These are phyloP conservation scores for Paratinospora sagittata DNA, from an alignment of 164 flowering plant species.

Conservation along the genomic window DNA sequence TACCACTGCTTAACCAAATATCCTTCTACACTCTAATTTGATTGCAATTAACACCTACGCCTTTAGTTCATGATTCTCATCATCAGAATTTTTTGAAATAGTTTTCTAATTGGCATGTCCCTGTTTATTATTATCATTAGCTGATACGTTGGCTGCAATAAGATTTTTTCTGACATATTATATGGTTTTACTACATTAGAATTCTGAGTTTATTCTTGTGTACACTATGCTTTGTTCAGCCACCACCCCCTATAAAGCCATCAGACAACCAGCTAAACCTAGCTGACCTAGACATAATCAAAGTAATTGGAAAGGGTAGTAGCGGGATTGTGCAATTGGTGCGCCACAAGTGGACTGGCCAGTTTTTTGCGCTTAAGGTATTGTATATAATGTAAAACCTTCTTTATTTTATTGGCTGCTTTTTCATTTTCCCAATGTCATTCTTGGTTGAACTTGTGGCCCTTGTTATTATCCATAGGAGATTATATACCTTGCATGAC, in stretches of 20 bases:
- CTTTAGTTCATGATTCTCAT: not conserved
- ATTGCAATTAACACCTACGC: not conserved
- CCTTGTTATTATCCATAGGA: not conserved
- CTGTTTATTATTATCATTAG: not conserved
- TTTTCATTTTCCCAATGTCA: not conserved
- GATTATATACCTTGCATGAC: no score
- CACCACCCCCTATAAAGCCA: conserved; percentile 68
- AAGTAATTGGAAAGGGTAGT: conserved; percentile 97
- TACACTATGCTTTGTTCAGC: conserved; percentile 32
- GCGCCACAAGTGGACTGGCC: conserved; percentile 89
- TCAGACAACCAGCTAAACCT: conserved; percentile 76
- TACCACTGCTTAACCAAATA: not conserved
- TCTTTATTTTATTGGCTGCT: not conserved
- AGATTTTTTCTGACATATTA: not conserved
- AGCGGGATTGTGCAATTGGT: conserved; percentile 99
- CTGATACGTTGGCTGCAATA: not conserved
- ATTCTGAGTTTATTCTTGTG: conserved; percentile 8
- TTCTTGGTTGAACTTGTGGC: not conserved
- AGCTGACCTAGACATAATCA: conserved; percentile 92
- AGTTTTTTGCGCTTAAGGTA: conserved; percentile 52
- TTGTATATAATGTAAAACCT: not conserved
- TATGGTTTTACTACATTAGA: not conserved
- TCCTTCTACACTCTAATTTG: not conserved
- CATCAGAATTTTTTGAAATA: not conserved
- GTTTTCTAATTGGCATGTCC: not conserved